These are phyloP conservation scores for Rutidosis leptorrhynchoides DNA, from an alignment of 129 eudicot genomes.

Conservation along the genomic window DNA sequence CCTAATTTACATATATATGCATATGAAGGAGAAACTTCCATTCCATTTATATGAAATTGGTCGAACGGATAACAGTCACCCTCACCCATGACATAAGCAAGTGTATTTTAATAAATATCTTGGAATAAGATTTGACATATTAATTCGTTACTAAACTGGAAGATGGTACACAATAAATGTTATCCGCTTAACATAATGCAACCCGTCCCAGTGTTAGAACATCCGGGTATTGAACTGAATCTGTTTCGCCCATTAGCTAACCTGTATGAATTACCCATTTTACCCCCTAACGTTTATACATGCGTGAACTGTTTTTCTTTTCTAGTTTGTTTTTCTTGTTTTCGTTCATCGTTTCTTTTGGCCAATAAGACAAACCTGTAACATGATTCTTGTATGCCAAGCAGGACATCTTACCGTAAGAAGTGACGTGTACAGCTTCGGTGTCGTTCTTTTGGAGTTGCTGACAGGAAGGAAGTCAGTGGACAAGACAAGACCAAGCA, in stretches of 20 bases:
- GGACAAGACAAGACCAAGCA: slow-evolving; percentile 2
- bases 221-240: neutral
- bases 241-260: neutral
- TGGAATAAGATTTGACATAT: neutral
- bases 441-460: slow-evolving; percentile 15
- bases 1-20: neutral
- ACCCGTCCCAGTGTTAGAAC: neutral
- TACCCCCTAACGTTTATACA: neutral
- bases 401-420: slow-evolving; percentile 11
- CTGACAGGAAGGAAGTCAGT: neutral
- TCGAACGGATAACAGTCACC: neutral
- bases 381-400: neutral
- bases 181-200: neutral
- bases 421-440: slow-evolving; percentile 18
- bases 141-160: neutral
- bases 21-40: neutral
- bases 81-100: neutral
- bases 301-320: neutral
- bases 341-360: neutral
- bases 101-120: neutral
- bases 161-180: neutral
- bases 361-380: neutral
- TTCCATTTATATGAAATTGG: neutral
- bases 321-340: no score
- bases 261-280: neutral